These are phyloP conservation scores for Phlyctochytrium bullatum DNA, from an alignment of 192 early-diverging fungal genomes.

Conservation along the genomic window DNA sequence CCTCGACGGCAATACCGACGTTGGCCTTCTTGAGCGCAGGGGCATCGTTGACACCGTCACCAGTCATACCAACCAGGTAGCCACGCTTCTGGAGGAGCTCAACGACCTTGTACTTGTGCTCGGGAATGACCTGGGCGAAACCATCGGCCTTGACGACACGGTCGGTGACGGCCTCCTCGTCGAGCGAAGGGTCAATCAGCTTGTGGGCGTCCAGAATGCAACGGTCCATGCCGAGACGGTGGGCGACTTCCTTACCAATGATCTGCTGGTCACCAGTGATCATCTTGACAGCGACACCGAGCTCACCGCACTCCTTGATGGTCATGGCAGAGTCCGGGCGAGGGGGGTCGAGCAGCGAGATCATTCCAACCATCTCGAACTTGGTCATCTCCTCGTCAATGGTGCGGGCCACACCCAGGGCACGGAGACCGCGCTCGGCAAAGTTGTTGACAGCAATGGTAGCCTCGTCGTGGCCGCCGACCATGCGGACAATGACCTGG, in stretches of 20 bases:
- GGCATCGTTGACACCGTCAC: slow-evolving; percentile 97
- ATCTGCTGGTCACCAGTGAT: slow-evolving; percentile 95
- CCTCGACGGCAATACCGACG: slow-evolving; percentile 95
- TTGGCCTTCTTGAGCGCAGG: slow-evolving; percentile 97
- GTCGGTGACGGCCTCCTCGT: slow-evolving; percentile 79
- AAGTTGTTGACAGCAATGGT: slow-evolving; percentile 77
- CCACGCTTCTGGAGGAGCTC: slow-evolving; percentile 88
- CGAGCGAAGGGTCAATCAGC: slow-evolving; percentile 67
- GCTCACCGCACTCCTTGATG: slow-evolving; percentile 72
- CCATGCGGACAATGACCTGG: slow-evolving; percentile 80
- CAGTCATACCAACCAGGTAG: slow-evolving; percentile 94
- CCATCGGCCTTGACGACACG: slow-evolving; percentile 84
- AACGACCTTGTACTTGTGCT: slow-evolving; percentile 96
- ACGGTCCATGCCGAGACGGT: slow-evolving; percentile 84
- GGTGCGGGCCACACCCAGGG: slow-evolving; percentile 87
- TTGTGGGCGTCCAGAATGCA: slow-evolving; percentile 83
- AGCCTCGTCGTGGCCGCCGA: slow-evolving; percentile 68
- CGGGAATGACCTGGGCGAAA: slow-evolving; percentile 95
- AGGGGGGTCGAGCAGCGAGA: slow-evolving; percentile 89
- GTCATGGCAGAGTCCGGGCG: slow-evolving; percentile 87
- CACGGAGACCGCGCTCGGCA: slow-evolving; percentile 84
- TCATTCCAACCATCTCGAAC: slow-evolving; percentile 87
- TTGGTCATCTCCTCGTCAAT: slow-evolving; percentile 61
- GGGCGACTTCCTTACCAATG: slow-evolving; percentile 90
- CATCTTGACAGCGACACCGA: slow-evolving; percentile 91